Evolutionary conservation across 2,329 filamentous ascomycete genomes (phyloP).

Genomic region (Claviceps monticola): DNA sequence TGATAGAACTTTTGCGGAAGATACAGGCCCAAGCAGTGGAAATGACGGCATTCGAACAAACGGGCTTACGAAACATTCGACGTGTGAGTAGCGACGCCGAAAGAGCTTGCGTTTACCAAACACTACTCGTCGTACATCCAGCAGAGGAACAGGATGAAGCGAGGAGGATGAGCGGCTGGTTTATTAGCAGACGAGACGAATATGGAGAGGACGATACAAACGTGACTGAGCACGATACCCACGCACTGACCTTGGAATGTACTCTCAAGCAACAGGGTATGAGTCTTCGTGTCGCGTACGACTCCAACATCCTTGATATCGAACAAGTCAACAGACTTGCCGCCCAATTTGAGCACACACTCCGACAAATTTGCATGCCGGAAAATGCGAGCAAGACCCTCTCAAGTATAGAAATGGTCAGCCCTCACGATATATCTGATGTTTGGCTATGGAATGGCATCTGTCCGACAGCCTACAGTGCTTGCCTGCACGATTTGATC

Average conservation of each 20-base stretch:
- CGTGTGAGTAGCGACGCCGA: constrained; percentile 3
- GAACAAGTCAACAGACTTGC: background rate
- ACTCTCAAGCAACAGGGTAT: background rate
- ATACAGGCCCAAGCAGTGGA: constrained; percentile 8
- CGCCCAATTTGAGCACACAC: constrained; percentile 1
- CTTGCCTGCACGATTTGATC: constrained; percentile 5
- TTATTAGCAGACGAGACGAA: background rate
- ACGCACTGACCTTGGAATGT: constrained; percentile 1
- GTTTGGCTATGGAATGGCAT: constrained; percentile 6
- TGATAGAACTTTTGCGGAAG: constrained; percentile 27
- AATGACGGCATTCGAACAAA: constrained; percentile 9
- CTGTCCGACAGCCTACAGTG: background rate
- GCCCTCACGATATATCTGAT: constrained; percentile 1
- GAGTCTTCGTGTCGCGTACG: constrained; percentile 1
- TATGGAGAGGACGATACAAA: constrained; percentile 3
- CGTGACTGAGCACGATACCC: constrained; percentile 2
- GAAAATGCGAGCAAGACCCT: background rate
- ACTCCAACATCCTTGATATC: background rate
- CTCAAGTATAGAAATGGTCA: background rate
- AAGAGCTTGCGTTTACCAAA: constrained; percentile 7
- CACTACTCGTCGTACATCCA: constrained; percentile 9
- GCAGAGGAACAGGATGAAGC: background rate
- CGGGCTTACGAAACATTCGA: constrained; percentile 7
- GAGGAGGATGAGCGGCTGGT: background rate
- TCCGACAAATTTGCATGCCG: constrained; percentile 1